Evolutionary conservation across 2,329 filamentous ascomycete genomes (phyloP).

Genomic region (Phialocephala subalpina): DNA sequence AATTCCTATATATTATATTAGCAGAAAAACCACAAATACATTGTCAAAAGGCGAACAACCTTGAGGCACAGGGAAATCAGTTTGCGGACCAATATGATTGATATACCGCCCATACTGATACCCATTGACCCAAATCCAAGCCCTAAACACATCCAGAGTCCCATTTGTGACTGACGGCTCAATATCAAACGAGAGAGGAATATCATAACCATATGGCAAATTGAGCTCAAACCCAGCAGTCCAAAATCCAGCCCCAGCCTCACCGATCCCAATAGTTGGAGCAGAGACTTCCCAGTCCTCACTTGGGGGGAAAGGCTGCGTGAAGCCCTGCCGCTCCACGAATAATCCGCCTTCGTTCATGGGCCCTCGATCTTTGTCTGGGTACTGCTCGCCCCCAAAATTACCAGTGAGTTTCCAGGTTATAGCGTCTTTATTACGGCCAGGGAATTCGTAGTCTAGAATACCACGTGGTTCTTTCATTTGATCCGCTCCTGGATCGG

Average conservation of each 20-base stretch:
- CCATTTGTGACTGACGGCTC: conserved; percentile 26
- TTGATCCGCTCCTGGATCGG: conserved; percentile 61
- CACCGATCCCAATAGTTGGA: conserved; percentile 50
- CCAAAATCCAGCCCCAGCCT: conserved; percentile 64
- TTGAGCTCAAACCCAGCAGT: conserved; percentile 60
- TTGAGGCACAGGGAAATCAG: conserved; percentile 73
- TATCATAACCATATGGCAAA: conserved; percentile 62
- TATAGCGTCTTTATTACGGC: conserved; percentile 53
- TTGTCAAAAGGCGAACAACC: conserved; percentile 52
- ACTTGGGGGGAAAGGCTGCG: conserved; percentile 60
- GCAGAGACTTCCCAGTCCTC: conserved; percentile 50
- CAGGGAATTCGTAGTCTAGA: conserved; percentile 62
- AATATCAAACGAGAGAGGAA: conserved; percentile 61
- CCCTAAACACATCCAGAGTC: conserved; percentile 58
- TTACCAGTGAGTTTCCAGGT: conserved; percentile 73
- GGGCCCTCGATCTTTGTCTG: conserved; percentile 64
- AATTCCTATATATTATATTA: conserved; percentile 4
- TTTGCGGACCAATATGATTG: conserved; percentile 73
- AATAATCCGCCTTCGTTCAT: conserved; percentile 71
- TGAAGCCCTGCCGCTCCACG: conserved; percentile 68
- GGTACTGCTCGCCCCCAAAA: conserved; percentile 68
- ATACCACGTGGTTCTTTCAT: conserved; percentile 71
- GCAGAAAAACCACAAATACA: background rate
- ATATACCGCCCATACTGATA: conserved; percentile 74
- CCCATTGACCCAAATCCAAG: conserved; percentile 74